phyloP scores from a whole-genome alignment of 2,329 filamentous ascomycete genomes.

The Dichotomopilus funicola region DNA sequence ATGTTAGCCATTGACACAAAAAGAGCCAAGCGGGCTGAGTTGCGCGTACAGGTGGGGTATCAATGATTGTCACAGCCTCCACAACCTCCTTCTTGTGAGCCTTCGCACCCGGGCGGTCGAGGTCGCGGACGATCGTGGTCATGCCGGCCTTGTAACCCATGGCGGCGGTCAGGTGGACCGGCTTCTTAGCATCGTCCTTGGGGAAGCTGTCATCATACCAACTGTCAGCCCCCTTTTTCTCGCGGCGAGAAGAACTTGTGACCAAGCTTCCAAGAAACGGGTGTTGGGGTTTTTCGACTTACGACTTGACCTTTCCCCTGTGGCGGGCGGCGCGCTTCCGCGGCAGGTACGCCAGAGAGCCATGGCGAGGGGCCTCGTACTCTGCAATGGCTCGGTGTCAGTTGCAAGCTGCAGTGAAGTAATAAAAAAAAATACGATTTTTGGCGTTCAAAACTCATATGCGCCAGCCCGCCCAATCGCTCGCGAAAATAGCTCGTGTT shows the following conservation, averaged over 20 bases:
- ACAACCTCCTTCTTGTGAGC: slow-evolving; percentile 98
- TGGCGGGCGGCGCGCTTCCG: slow-evolving; percentile 91
- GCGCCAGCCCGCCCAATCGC: slow-evolving; percentile 3
- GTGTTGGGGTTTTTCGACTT: slow-evolving; percentile 38
- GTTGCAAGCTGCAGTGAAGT: background rate
- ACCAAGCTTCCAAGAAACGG: background rate
- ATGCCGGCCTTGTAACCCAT: slow-evolving; percentile 99
- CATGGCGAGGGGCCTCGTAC: slow-evolving; percentile 58
- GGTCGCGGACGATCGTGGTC: slow-evolving; percentile 98
- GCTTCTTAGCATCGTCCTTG: slow-evolving; percentile 99
- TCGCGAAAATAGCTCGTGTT: background rate
- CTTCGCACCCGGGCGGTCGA: slow-evolving; percentile 98
- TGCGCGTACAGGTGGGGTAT: slow-evolving; percentile 92
- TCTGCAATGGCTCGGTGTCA: slow-evolving; percentile 22
- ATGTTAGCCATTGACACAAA: slow-evolving; percentile 65
- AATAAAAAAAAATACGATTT: background rate
- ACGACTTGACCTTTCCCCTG: slow-evolving; percentile 98
- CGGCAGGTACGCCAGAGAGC: slow-evolving; percentile 80
- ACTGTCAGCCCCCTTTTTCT: slow-evolving; percentile 13
- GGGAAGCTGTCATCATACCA: slow-evolving; percentile 65
- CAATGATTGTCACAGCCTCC: slow-evolving; percentile 80
- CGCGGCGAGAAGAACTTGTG: slow-evolving; percentile 4
- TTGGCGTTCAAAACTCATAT: slow-evolving; percentile 1
- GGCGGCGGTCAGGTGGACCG: slow-evolving; percentile 93
- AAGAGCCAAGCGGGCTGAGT: slow-evolving; percentile 70